Percentiles rank a stretch among this genome's conserved stretches.
Conservation (phyloP, 495 filamentous ascomycete species). For the Hypoxylon lienhwacheense region DNA sequence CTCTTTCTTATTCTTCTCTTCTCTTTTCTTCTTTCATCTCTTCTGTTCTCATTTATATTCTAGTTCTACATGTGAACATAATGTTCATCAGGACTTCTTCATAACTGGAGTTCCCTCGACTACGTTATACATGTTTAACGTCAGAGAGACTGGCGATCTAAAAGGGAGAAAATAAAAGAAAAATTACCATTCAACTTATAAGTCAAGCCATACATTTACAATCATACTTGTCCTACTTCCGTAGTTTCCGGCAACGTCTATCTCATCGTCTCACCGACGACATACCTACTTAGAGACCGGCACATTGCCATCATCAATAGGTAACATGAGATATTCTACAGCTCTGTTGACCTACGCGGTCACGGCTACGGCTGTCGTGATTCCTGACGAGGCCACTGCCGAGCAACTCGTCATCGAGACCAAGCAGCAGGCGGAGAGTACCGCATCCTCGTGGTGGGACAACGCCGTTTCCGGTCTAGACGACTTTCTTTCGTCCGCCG, state of each 20-base stretch:
- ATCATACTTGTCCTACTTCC: constrained; percentile 17
- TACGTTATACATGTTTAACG: constrained; percentile 12
- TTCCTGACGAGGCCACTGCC: constrained; percentile 56
- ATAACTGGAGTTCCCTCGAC: constrained; percentile 5
- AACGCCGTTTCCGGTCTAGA: constrained; percentile 6
- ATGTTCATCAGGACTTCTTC: background rate
- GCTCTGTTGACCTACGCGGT: constrained; percentile 56
- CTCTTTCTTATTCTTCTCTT: too few species aligned
- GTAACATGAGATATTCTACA: constrained; percentile 46
- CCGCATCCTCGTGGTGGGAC: constrained; percentile 18
- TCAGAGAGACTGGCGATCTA: constrained; percentile 3
- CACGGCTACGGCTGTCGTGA: constrained; percentile 59
- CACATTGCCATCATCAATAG: background rate
- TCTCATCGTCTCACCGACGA: background rate
- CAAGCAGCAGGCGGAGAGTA: constrained; percentile 27
- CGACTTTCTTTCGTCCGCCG: constrained; percentile 44
- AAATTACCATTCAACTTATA: constrained; percentile 19
- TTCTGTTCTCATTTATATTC: background rate
- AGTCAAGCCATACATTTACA: background rate
- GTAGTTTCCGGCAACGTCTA: constrained; percentile 28
- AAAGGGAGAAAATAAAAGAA: too few species aligned
- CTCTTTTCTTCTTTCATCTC: too few species aligned
- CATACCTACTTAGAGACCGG: background rate
- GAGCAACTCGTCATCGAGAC: constrained; percentile 36
- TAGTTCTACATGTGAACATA: background rate